Evolutionary conservation across 768 basidiomycete species (phyloP).

Genomic region (Kondoa subrosea): DNA sequence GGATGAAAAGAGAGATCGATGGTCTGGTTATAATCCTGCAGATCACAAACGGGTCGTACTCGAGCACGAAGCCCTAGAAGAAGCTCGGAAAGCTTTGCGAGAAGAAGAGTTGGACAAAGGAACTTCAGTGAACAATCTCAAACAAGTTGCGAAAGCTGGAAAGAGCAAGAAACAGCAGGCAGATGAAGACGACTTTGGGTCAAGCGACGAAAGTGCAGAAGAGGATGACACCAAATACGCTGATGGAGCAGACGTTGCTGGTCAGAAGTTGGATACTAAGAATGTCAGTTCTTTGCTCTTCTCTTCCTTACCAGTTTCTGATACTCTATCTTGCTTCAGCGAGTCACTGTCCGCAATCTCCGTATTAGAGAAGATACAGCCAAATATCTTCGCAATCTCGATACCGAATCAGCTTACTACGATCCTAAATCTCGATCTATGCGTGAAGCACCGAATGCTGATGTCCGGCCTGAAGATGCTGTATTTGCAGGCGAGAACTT

Average conservation of each 20-base stretch:
- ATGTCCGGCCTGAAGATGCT: constrained; percentile 68
- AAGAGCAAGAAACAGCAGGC: constrained; percentile 36
- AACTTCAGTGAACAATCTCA: constrained; percentile 71
- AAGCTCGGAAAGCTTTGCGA: constrained; percentile 68
- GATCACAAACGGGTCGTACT: constrained; percentile 76
- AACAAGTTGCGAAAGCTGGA: constrained; percentile 79
- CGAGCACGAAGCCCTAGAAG: constrained; percentile 83
- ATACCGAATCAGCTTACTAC: constrained; percentile 90
- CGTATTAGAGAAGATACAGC: constrained; percentile 98
- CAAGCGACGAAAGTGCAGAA: constrained; percentile 43
- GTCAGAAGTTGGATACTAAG: constrained; percentile 94
- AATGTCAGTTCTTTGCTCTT: constrained; percentile 34
- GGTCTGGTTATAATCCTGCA: constrained; percentile 91
- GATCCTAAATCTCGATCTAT: constrained; percentile 99
- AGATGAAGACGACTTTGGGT: constrained; percentile 67
- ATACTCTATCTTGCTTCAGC: constrained; percentile 25
- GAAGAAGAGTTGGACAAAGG: constrained; percentile 93
- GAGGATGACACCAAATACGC: constrained; percentile 97
- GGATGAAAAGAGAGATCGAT: constrained; percentile 87
- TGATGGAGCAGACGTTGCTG: constrained; percentile 90
- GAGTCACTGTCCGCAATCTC: constrained; percentile 92
- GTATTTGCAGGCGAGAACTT: constrained; percentile 95
- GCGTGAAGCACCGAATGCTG: constrained; percentile 80
- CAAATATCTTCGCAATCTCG: constrained; percentile 92
- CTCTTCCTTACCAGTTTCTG: neutral